Evolutionary conservation across 2,329 filamentous ascomycete genomes (phyloP).

Genomic region (Xylaria sp.): DNA sequence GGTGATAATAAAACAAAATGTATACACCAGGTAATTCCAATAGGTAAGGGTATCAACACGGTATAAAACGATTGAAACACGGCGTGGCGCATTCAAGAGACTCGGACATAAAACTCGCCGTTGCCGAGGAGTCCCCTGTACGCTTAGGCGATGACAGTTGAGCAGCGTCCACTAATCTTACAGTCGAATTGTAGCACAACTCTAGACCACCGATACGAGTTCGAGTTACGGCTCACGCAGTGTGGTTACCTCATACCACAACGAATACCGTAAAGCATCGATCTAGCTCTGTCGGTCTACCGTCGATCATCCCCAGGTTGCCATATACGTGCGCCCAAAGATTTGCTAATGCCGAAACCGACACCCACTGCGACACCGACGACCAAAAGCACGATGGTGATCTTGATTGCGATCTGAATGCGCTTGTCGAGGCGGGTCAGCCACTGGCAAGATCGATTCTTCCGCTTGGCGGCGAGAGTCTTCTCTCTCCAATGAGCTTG

Average conservation of each 20-base stretch:
- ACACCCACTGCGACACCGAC: slow-evolving; percentile 65
- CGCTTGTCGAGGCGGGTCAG: slow-evolving; percentile 65
- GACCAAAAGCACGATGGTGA: slow-evolving; percentile 64
- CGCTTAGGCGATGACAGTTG: neutral
- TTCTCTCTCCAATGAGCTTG: slow-evolving; percentile 70
- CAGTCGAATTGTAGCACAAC: neutral
- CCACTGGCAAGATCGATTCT: slow-evolving; percentile 61
- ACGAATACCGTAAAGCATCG: neutral
- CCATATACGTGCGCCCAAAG: slow-evolving; percentile 70
- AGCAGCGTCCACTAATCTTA: neutral
- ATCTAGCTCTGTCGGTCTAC: slow-evolving; percentile 30
- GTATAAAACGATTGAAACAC: slow-evolving; percentile 19
- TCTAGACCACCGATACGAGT: neutral
- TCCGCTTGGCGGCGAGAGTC: slow-evolving; percentile 66
- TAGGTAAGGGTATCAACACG: slow-evolving; percentile 15
- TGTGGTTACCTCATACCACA: neutral
- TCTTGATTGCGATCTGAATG: slow-evolving; percentile 65
- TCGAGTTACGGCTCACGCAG: neutral
- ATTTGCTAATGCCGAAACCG: slow-evolving; percentile 71
- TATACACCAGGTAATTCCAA: slow-evolving; percentile 27
- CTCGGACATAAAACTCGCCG: slow-evolving; percentile 1
- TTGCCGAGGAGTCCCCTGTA: neutral
- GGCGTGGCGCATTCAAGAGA: neutral
- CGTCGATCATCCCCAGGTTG: slow-evolving; percentile 48
- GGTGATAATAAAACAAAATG: slow-evolving; percentile 25